Evolutionary conservation across 257 asterid species (phyloP).

Genomic region (Pogostemon cablin): DNA sequence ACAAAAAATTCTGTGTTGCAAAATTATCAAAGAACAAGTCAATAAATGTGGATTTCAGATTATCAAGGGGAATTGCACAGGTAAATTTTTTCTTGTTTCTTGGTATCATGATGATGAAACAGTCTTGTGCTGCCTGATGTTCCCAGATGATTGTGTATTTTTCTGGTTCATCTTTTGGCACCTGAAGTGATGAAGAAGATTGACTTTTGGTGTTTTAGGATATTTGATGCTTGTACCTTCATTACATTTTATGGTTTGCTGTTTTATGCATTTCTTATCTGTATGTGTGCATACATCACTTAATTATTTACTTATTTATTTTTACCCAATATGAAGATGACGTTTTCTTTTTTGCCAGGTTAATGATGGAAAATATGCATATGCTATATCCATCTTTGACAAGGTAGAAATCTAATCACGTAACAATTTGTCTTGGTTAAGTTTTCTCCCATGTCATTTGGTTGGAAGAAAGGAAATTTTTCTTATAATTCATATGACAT

Average conservation of each 20-base stretch:
- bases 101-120: conserved; percentile 23
- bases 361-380: conserved; percentile 87
- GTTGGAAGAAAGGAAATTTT: conserved; percentile 27
- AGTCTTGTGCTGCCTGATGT: conserved; percentile 24
- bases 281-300: neutral
- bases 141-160: conserved; percentile 20
- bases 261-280: neutral
- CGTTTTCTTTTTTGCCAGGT: conserved; percentile 65
- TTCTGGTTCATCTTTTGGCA: conserved; percentile 30
- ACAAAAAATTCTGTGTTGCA: conserved; percentile 69
- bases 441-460: conserved; percentile 28
- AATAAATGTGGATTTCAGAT: conserved; percentile 89
- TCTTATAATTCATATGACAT: conserved; percentile 20
- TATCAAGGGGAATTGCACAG: conserved; percentile 97
- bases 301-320: neutral
- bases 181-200: conserved; percentile 5
- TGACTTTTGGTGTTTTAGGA: conserved; percentile 16
- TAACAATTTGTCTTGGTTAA: conserved; percentile 26
- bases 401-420: conserved; percentile 56
- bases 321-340: conserved; percentile 28
- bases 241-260: conserved; percentile 24
- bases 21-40: conserved; percentile 80
- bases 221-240: conserved; percentile 24
- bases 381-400: conserved; percentile 87
- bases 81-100: conserved; percentile 45